Evolutionary conservation across 2,329 filamentous ascomycete species (phyloP), one percentile per base, ranked within the genome.

Genomic region (Botrytis paeoniae): DNA sequence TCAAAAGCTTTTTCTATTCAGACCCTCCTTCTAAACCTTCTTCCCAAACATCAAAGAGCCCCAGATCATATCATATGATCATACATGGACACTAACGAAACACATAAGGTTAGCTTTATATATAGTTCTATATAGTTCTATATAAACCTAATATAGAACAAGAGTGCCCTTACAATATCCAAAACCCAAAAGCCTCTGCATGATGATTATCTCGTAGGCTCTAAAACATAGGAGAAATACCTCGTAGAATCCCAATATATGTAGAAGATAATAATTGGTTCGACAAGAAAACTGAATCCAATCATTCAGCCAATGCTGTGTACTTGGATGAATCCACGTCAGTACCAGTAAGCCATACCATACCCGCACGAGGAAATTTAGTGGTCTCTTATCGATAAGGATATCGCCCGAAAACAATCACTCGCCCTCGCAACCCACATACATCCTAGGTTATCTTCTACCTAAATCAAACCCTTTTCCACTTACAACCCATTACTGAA

Each of bases 311-410:
- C 29, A 60, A 35, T 66, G 43, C 63, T 12, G 29, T 20, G 32
- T 65, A 41, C 39, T 20, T 20, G 18, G 32, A 41, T 29, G 1
- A 45, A 41, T 70, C 68, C 68, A 70, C 68, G 57, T 70, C 41
- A 62, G 68, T 48, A 59, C 45, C 57, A 70, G 68, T 62, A 69
- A 69, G 48, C 37, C 54, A 59, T 61, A 35, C 37, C 54, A 59
- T 61, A 35, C 18, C 41, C 18, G 18, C 43, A 51, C 43, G 22
- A 45, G 60, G 45, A 32, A 29, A 32, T 32, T 59, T 48, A 59
- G 48, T 41, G 25, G 9, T 60, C 37, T 68, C 70, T 72, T 72
- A 72, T 72, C 70, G 70, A 72, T 72, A 72, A 72, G 70, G 35
- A 48, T 22, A n/a, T 48, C 16, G 39, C 39, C 41, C 62, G 29